Evolutionary conservation across 495 filamentous ascomycete genomes (phyloP).

Genomic region (Neurospora africana): DNA sequence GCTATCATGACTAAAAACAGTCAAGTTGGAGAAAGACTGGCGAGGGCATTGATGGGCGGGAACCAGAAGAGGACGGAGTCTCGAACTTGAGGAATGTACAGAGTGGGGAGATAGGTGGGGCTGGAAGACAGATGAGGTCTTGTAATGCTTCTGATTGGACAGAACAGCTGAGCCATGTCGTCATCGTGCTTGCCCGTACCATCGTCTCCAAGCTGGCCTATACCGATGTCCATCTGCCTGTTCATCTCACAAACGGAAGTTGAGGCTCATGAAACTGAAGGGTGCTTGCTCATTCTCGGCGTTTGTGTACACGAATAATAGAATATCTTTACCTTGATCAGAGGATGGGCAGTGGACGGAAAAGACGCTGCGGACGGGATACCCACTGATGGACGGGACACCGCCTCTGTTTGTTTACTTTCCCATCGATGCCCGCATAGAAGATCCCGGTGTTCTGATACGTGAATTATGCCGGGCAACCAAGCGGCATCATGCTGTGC

Average conservation of each 20-base stretch:
- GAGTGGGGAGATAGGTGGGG: not conserved
- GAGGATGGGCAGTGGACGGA: not conserved
- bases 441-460: not conserved
- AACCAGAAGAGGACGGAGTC: not conserved
- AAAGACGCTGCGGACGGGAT: not conserved
- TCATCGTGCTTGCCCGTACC: not conserved
- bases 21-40: not conserved
- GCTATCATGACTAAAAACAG: not conserved
- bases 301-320: not conserved
- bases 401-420: not conserved
- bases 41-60: not conserved
- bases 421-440: not conserved
- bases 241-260: not conserved
- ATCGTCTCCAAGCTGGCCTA: not conserved
- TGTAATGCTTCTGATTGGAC: not conserved
- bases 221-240: not conserved
- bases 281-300: not conserved
- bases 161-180: not conserved
- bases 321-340: not conserved
- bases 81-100: not conserved
- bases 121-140: not conserved
- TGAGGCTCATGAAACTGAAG: not conserved
- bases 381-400: not conserved
- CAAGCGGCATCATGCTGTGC: not conserved
- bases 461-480: not conserved